phyloP scores from a whole-genome alignment of 2,329 filamentous ascomycete genomes.

The Westerdykella ornata region DNA sequence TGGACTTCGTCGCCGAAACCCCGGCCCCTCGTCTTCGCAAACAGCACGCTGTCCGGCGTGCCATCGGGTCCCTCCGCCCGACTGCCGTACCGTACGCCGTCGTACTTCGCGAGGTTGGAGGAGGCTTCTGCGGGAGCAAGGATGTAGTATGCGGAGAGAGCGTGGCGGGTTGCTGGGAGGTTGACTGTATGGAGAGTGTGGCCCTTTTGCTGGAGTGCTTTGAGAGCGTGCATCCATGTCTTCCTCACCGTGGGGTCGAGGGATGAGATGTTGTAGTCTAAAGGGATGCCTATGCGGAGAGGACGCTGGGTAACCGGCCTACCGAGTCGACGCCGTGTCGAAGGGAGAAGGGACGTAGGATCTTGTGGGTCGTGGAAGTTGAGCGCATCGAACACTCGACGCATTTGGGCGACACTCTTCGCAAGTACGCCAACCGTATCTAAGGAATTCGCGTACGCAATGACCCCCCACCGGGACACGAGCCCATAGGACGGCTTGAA shows the following conservation, averaged over 20 bases:
- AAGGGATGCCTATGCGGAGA: constrained; percentile 51
- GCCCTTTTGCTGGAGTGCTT: constrained; percentile 55
- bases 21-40: constrained; percentile 64
- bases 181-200: constrained; percentile 69
- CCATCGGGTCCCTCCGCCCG: constrained; percentile 50
- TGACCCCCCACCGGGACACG: constrained; percentile 76
- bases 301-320: not conserved
- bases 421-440: constrained; percentile 81
- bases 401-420: constrained; percentile 45
- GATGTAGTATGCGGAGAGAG: constrained; percentile 89
- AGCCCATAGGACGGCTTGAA: constrained; percentile 91
- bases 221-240: constrained; percentile 62
- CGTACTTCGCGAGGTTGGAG: constrained; percentile 94
- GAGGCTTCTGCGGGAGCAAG: constrained; percentile 91
- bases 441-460: constrained; percentile 87
- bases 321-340: constrained; percentile 47
- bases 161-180: constrained; percentile 74
- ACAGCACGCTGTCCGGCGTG: constrained; percentile 49
- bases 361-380: constrained; percentile 61
- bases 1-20: constrained; percentile 82
- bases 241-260: constrained; percentile 62
- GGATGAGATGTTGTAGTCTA: constrained; percentile 84
- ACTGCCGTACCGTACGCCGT: constrained; percentile 85
- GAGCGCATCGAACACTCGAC: constrained; percentile 43
- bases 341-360: constrained; percentile 61